Base-by-base conservation (phyloP, 2,329 filamentous ascomycete genomes). In the Colletotrichum cordylinicola region DNA sequence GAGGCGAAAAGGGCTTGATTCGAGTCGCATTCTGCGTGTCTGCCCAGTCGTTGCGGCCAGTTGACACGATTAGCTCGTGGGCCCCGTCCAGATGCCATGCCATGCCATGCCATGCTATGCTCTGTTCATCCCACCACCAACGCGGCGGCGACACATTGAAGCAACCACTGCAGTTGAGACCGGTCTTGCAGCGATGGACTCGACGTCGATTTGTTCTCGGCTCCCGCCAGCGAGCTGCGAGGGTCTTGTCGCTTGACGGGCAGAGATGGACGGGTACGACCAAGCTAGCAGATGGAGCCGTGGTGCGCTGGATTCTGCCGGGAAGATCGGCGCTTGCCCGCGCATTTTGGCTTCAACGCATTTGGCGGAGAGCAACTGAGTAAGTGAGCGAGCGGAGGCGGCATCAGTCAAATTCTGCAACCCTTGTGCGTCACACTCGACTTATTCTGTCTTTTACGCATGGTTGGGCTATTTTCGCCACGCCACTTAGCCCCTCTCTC, bases 391-490 rank as follows among this genome's bases (percentile, higher is more conserved):
- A 65, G 64, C 52, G 72, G 55, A 67, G 71, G 70, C 70, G 70
- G 70, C 67, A 43, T 70, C 71, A 62, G 71, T 75, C 74, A 67
- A 75, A 70, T 75, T 76, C 72, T 76, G 74, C 74, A 75, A 70
- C 74, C 74, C 71, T 67, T 67, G 74, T 75, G 74, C 66, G 74
- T 76, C 74, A 71, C 74, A 75, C 72, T 67, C 71, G 71, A 61
- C 64, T 31, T 70, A 75, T 66, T 55, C 18, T 33, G n/a, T 43
- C 43, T 62, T 65, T 69, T 48, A 4, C 68, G 67, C 71, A 71
- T 75, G 71, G 71, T 72, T 75, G 71, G 70, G 70, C 58, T 39
- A 66, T 29, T 70, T 76, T 76, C 29, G 71, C 71, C 74, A 75
- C 74, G 74, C 70, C 70, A 69, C n/a, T 48, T 35, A 48, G 27